Percentiles rank a stretch among this genome's conserved stretches.
These are phyloP conservation scores for Phytophthora meadii DNA, from an alignment of 352 stramenopile species.

Conservation along the genomic window DNA sequence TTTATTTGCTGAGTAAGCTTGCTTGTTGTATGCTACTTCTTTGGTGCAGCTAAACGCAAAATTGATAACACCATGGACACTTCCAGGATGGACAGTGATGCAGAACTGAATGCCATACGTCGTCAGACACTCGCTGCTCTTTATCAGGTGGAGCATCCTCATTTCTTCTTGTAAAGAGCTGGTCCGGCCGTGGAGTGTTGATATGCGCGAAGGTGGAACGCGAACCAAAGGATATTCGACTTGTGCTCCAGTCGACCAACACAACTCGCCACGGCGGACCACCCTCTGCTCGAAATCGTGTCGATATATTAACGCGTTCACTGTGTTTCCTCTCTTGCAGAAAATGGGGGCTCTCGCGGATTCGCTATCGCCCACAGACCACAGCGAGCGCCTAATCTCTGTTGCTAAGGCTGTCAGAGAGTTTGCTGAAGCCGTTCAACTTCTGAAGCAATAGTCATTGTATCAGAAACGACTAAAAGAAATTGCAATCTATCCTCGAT, in stretches of 20 bases:
- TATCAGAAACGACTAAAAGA: not conserved
- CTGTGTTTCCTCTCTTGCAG: conserved; percentile 37
- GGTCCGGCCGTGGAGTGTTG: conserved; percentile 13
- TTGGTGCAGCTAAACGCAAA: conserved; percentile 56
- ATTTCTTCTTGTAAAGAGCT: conserved; percentile 40
- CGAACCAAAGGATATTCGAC: conserved; percentile 3
- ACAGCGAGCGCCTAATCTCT: conserved; percentile 63
- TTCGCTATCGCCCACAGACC: conserved; percentile 61
- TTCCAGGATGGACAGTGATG: conserved; percentile 34
- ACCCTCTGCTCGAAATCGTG: not conserved
- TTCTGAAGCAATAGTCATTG: conserved; percentile 39
- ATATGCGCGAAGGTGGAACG: not conserved
- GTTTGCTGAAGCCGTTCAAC: conserved; percentile 64
- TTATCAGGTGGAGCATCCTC: conserved; percentile 77
- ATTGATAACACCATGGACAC: conserved; percentile 31
- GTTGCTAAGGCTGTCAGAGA: conserved; percentile 73
- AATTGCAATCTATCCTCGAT: conserved; percentile 6
- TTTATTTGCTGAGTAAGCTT: not conserved
- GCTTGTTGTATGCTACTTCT: not conserved
- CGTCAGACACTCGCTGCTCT: conserved; percentile 66
- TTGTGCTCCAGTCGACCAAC: conserved; percentile 26
- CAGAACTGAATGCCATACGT: conserved; percentile 56
- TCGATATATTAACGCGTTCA: conserved; percentile 29
- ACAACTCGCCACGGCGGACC: conserved; percentile 19
- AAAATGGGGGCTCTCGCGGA: conserved; percentile 77